Conservation (phyloP, 768 basidiomycete genomes). For the Mycena haematopus region DNA sequence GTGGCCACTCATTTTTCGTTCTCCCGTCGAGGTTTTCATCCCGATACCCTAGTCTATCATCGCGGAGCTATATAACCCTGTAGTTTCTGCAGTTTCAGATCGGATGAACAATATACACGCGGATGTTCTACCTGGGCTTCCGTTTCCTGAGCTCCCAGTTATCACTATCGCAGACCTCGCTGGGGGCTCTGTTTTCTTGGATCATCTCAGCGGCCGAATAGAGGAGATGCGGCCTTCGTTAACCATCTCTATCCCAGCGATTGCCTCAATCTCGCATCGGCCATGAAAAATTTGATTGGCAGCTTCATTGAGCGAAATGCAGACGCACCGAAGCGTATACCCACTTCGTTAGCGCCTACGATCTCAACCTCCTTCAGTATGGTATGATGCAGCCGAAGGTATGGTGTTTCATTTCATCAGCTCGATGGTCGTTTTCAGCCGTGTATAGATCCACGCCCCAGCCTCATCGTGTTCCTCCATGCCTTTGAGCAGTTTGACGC, state of each 20-base stretch:
- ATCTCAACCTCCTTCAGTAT: conserved; percentile 66
- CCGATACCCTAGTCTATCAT: conserved; percentile 48
- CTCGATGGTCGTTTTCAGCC: background rate
- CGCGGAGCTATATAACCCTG: conserved; percentile 53
- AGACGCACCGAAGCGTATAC: conserved; percentile 52
- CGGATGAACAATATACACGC: conserved; percentile 53
- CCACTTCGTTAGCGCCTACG: conserved; percentile 64
- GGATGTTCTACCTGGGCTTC: conserved; percentile 58
- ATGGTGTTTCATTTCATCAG: background rate
- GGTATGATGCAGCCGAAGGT: conserved; percentile 54
- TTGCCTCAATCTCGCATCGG: conserved; percentile 54
- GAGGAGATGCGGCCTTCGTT: conserved; percentile 32
- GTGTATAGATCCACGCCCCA: conserved; percentile 31
- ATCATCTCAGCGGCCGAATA: conserved; percentile 45
- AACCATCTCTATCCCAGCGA: conserved; percentile 65
- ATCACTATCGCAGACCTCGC: conserved; percentile 58
- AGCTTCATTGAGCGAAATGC: conserved; percentile 53
- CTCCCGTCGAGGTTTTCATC: conserved; percentile 1
- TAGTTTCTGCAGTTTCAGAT: conserved; percentile 51
- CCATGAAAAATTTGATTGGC: conserved; percentile 62
- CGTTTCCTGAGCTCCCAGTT: conserved; percentile 65
- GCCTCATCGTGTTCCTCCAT: conserved; percentile 67
- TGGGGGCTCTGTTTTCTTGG: conserved; percentile 53
- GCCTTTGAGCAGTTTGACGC: conserved; percentile 79
- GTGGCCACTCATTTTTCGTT: conserved; percentile 39